Evolutionary conservation across 306 rosid species (phyloP).

Genomic region (Pachyrhizus erosus): DNA sequence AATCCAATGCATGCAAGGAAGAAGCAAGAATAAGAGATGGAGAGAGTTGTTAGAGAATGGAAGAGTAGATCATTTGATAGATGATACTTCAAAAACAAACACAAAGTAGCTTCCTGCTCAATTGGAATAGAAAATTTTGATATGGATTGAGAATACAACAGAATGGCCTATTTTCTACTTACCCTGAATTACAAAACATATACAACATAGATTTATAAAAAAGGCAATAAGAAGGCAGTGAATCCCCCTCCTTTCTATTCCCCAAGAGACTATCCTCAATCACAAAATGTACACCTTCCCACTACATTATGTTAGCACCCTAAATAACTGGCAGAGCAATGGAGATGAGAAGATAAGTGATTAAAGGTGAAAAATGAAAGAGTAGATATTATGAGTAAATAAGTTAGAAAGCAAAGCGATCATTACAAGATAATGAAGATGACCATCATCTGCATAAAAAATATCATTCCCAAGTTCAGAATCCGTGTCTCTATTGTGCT

Average conservation of each 20-base stretch:
- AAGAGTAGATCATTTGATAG: constrained; percentile 26
- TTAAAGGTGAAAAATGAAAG: constrained; percentile 32
- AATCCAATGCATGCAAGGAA: constrained; percentile 35
- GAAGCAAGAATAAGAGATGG: constrained; percentile 23
- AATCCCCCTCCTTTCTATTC: constrained; percentile 43
- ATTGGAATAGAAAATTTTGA: constrained; percentile 39
- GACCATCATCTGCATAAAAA: constrained; percentile 54
- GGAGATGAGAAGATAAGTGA: constrained; percentile 43
- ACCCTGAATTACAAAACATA: constrained; percentile 58
- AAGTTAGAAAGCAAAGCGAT: constrained; percentile 52
- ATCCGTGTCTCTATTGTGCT: constrained; percentile 56
- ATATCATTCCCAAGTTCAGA: constrained; percentile 49
- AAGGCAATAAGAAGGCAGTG: neutral
- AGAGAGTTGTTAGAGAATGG: neutral
- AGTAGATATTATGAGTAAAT: constrained; percentile 48
- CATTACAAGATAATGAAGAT: constrained; percentile 55
- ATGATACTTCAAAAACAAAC: neutral
- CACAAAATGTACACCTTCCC: constrained; percentile 48
- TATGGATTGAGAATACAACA: constrained; percentile 61
- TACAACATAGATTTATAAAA: constrained; percentile 41
- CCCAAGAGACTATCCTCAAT: constrained; percentile 41
- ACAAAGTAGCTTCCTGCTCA: constrained; percentile 35
- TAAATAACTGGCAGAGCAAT: constrained; percentile 50
- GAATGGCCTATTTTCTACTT: constrained; percentile 40
- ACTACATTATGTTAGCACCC: constrained; percentile 42